Base-by-base conservation (phyloP, 495 filamentous ascomycete species). In the Neurospora terricola region DNA sequence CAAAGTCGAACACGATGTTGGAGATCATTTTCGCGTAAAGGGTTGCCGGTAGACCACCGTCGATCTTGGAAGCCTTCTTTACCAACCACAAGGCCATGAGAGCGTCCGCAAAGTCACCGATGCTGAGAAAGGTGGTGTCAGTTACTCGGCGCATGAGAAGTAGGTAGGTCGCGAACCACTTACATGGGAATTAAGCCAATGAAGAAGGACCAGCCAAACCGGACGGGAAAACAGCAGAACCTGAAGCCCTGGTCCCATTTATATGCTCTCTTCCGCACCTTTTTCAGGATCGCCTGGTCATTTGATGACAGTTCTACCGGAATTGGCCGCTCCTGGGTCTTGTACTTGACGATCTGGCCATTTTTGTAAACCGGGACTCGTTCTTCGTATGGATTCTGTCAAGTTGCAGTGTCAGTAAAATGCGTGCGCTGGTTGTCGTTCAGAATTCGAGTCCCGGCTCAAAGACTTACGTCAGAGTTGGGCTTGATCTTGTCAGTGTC, bases 201-300 rank as follows among this genome's bases (percentile, higher is more conserved):
- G 70, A 97, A 85, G 76, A 88, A 89, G 38, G 90, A 88, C 91
- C 92, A 96, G 23, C 95, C 95, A 78, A 98, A 91, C 71, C 89
- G 86, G 70, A 96, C 85, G 27, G 92, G 91, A 74, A 90, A 88
- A 78, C 91, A 87, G 77, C 88, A 94, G 80, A 91, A 93, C 18
- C 94, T 86, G 73, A 85, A 87, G 27, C 73, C 54, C 86, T 91
- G 91, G 81, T 99, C 96, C 43, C 97, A 88, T 30, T 86, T 83
- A 81, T 96, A 96, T 37, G 96, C 94, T 72, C 90, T 86, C 74
- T 89, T 85, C 77, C 95, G 93, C 75, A 96, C 91, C 66, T 89
- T 89, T 48, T 89, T 92, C 66, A 99, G 88, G 78, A 97, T 87
- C 71, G 90, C 86, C 76, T 85, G 87, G 81, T 99, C 96, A 73